phyloP scores from a whole-genome alignment of 2,329 filamentous ascomycete genomes.

The Colletotrichum abscissum region DNA sequence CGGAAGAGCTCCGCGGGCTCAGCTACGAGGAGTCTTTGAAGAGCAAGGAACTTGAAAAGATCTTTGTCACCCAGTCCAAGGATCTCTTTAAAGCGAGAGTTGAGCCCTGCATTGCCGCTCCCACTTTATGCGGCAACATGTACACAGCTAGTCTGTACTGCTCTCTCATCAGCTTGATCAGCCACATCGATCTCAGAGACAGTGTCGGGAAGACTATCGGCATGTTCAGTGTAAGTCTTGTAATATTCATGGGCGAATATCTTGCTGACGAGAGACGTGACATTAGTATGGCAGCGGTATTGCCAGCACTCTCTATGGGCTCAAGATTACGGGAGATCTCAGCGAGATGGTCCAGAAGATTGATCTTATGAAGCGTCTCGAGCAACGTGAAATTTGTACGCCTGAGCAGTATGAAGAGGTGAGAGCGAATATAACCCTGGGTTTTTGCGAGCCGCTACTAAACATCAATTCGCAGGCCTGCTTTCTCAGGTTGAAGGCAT shows the following conservation, averaged over 20 bases:
- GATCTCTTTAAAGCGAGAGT: background rate
- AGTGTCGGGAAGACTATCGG: slow-evolving; percentile 16
- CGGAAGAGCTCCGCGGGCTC: background rate
- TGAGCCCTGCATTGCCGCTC: slow-evolving; percentile 9
- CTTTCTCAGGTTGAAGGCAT: slow-evolving; percentile 11
- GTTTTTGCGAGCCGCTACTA: background rate
- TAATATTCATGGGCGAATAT: accelerated
- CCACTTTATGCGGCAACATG: slow-evolving; percentile 53
- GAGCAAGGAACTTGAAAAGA: slow-evolving; percentile 15
- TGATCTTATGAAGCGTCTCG: slow-evolving; percentile 11
- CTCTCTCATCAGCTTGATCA: slow-evolving; percentile 64
- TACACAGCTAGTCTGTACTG: slow-evolving; percentile 69
- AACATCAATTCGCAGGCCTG: background rate
- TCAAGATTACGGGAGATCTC: slow-evolving; percentile 22
- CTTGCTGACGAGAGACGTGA: background rate
- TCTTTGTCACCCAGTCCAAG: background rate
- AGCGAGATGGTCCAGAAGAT: slow-evolving; percentile 17
- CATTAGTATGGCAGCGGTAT: slow-evolving; percentile 12
- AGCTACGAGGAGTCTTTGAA: slow-evolving; percentile 5
- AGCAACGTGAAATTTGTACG: slow-evolving; percentile 7
- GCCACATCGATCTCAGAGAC: slow-evolving; percentile 52
- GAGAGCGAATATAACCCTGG: background rate
- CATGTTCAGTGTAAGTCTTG: slow-evolving; percentile 23
- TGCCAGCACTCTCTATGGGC: slow-evolving; percentile 18
- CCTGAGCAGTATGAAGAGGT: slow-evolving; percentile 15